Conservation (phyloP, 2,329 filamentous ascomycete species). For the Neocucurbitaria cava region DNA sequence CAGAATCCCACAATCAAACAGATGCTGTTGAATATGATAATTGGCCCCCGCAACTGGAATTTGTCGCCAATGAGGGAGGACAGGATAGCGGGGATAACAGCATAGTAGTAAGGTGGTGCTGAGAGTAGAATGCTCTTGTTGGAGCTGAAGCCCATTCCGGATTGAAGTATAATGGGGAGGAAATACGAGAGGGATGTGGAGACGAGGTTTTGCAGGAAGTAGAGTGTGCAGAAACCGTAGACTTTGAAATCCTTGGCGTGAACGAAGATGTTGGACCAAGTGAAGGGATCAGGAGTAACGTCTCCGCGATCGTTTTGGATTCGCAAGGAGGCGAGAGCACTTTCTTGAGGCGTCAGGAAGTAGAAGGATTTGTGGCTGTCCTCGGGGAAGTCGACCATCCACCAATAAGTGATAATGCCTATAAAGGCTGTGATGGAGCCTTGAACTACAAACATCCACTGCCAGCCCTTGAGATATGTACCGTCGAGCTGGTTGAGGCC, state of each 20-base stretch:
- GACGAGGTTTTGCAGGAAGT: conserved; percentile 72
- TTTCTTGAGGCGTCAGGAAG: conserved; percentile 65
- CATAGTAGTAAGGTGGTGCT: conserved; percentile 72
- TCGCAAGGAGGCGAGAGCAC: conserved; percentile 61
- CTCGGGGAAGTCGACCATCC: conserved; percentile 75
- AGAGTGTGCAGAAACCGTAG: conserved; percentile 69
- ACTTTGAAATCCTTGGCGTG: conserved; percentile 68
- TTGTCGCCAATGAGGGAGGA: conserved; percentile 69
- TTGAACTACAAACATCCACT: conserved; percentile 74
- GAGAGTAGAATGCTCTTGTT: conserved; percentile 64
- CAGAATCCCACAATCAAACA: conserved; percentile 69
- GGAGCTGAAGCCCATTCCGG: conserved; percentile 54
- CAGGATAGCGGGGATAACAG: conserved; percentile 67
- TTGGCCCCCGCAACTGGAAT: conserved; percentile 65
- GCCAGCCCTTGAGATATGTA: conserved; percentile 66
- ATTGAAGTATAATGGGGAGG: conserved; percentile 65
- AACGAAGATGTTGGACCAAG: conserved; percentile 61
- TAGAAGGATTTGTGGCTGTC: conserved; percentile 62
- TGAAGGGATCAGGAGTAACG: conserved; percentile 63
- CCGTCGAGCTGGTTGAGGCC: conserved; percentile 71
- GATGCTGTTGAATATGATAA: conserved; percentile 70
- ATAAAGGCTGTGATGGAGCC: conserved; percentile 65
- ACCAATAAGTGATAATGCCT: conserved; percentile 69
- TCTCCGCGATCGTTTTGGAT: conserved; percentile 69
- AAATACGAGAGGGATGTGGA: conserved; percentile 72